Evolutionary conservation across 306 rosid species (phyloP).

Genomic region (apple (Malus domestica)): DNA sequence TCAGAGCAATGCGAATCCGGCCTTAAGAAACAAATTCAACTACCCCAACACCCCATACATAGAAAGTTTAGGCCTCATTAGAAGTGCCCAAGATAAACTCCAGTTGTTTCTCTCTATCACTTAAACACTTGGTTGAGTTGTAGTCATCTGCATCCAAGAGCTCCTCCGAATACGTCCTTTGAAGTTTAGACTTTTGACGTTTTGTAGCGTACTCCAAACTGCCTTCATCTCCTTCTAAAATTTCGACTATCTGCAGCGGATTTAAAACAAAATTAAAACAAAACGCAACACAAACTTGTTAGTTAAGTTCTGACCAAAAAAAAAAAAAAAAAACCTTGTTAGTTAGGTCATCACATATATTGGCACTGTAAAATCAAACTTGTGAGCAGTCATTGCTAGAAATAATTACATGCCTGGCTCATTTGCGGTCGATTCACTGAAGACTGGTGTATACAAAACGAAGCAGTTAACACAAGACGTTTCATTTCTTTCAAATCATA

Average conservation of each 20-base stretch:
- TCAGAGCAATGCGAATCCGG: neutral
- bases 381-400: neutral
- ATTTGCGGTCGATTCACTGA: conserved; percentile 69
- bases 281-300: neutral
- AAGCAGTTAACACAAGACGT: conserved; percentile 42
- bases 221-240: conserved; percentile 48
- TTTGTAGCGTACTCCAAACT: conserved; percentile 25
- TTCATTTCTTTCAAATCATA: conserved; percentile 63
- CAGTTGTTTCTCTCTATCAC: conserved; percentile 41
- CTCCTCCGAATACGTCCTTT: conserved; percentile 72
- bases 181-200: conserved; percentile 48
- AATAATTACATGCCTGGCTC: conserved; percentile 56
- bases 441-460: conserved; percentile 68
- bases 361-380: neutral
- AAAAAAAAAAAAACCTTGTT: neutral
- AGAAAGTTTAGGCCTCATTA: conserved; percentile 1
- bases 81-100: conserved; percentile 42
- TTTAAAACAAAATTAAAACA: neutral
- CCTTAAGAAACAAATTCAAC: neutral
- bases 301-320: no score
- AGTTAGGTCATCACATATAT: neutral
- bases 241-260: conserved; percentile 46
- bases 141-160: conserved; percentile 78
- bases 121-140: conserved; percentile 65
- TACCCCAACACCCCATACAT: neutral